Evolutionary conservation across 2,329 filamentous ascomycete genomes (phyloP).

Genomic region (Nigrograna mackinnonii): DNA sequence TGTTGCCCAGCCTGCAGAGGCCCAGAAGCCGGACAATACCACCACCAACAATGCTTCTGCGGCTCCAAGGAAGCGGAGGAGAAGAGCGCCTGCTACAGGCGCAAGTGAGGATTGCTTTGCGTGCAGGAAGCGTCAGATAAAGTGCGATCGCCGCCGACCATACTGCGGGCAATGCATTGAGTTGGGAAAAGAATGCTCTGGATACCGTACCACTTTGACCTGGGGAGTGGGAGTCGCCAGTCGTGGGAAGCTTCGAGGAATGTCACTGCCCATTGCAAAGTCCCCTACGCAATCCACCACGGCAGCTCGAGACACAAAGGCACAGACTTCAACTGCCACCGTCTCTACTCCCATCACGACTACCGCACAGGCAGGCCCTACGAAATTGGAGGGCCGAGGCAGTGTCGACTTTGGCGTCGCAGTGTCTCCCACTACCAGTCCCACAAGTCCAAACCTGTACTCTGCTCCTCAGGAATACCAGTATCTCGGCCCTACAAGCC

Average conservation of each 20-base stretch:
- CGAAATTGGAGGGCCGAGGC: conserved; percentile 27
- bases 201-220: conserved; percentile 94
- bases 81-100: conserved; percentile 84
- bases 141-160: conserved; percentile 88
- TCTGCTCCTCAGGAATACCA: conserved; percentile 40
- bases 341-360: conserved; percentile 17
- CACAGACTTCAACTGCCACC: conserved; percentile 28
- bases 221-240: conserved; percentile 97
- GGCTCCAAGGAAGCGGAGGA: conserved; percentile 68
- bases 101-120: conserved; percentile 95
- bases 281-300: conserved; percentile 32
- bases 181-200: conserved; percentile 87
- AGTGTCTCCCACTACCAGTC: conserved; percentile 38
- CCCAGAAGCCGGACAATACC: conserved; percentile 33
- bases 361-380: conserved; percentile 25
- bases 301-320: conserved; percentile 27
- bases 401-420: conserved; percentile 39
- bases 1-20: conserved; percentile 34
- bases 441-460: conserved; percentile 38
- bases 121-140: conserved; percentile 79
- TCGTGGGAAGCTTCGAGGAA: conserved; percentile 87
- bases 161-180: conserved; percentile 96
- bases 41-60: conserved; percentile 31
- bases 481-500: conserved; percentile 40
- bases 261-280: conserved; percentile 71